Base-by-base conservation (phyloP, 306 rosid genomes). In the Rosa multiflora region DNA sequence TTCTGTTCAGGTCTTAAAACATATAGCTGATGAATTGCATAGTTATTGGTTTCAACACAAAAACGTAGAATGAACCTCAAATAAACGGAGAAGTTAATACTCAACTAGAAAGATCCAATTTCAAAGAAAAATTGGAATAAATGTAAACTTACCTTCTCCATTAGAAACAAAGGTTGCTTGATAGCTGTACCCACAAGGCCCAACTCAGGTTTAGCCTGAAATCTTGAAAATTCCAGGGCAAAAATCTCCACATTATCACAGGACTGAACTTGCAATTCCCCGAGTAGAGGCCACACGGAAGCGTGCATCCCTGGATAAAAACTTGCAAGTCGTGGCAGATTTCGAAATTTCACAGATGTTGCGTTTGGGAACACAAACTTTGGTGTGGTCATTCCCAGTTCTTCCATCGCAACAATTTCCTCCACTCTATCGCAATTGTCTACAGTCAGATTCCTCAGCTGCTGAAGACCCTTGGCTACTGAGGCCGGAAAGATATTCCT, bases 181-280 rank as follows among this genome's bases (percentile, higher is more conserved):
- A 4, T 21, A 5, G 69, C 6, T 20, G 43, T 29, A 4, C 0
- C 6, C 2, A 2, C 26, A 4, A 42, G 8, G 3, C 5, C 37
- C 13, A 21, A n/a, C 42, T 10, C 6, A 52, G 3, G 0, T 2
- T 4, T 20, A 49, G 15, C 59, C 7, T 78, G 21, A n/a, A 5
- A 10, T 5, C 1, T 20, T 0, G 20, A 5, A 9, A 26, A 9
- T 6, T 17, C 46, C 0, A 18, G 6, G 10, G 5, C 66, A 18
- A 74, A 73, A 1, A 69, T 40, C 37, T 68, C 64, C 32, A 72
- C 40, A 17, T 35, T 47, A 0, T 5, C 10, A 72, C 73, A 67
- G 0, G 0, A 0, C 15, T 0, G 0, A 12, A 76, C 13, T 17
- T 0, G 0, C 5, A 79, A 4, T 0, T 2, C 0, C 7, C 29